Conservation (phyloP, 23 red algal genomes). For the Gracilaria domingensis region DNA sequence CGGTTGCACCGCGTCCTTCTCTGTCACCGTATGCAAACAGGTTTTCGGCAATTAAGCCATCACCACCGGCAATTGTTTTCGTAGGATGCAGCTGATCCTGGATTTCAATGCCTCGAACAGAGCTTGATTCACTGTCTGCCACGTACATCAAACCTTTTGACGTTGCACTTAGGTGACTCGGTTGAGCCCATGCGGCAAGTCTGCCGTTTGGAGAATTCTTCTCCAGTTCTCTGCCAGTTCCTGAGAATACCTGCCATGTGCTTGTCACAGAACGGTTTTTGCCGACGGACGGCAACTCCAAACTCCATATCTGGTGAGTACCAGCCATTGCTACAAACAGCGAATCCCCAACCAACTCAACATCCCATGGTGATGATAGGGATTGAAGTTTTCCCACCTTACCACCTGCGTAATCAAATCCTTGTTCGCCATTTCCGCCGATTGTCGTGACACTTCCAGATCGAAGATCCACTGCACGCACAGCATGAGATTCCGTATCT, state of each 20-base stretch:
- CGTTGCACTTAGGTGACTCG: constrained; percentile 60
- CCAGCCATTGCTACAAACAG: constrained; percentile 86
- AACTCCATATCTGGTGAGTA: constrained; percentile 87
- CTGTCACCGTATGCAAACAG: constrained; percentile 95
- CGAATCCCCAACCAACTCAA: constrained; percentile 53
- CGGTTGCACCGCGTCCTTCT: constrained; percentile 75
- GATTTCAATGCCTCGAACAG: constrained; percentile 76
- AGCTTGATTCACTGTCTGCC: constrained; percentile 88
- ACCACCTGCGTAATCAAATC: constrained; percentile 72
- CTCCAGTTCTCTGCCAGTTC: constrained; percentile 73
- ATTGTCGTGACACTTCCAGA: constrained; percentile 73
- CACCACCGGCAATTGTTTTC: constrained; percentile 88
- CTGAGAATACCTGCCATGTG: constrained; percentile 76
- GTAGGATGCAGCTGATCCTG: constrained; percentile 42
- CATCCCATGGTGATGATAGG: constrained; percentile 85
- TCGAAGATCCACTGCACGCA: constrained; percentile 72
- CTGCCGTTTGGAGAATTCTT: constrained; percentile 61
- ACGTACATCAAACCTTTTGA: constrained; percentile 71
- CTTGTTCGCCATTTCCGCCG: constrained; percentile 73
- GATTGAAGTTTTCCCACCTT: constrained; percentile 61
- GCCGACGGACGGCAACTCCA: constrained; percentile 32
- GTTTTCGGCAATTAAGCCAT: constrained; percentile 89
- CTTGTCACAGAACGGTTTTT: not conserved
- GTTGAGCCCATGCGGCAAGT: constrained; percentile 80
- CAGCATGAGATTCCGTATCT: constrained; percentile 88